Evolutionary conservation across 768 basidiomycete species (phyloP).

Genomic region (Boletus eberwhitei): DNA sequence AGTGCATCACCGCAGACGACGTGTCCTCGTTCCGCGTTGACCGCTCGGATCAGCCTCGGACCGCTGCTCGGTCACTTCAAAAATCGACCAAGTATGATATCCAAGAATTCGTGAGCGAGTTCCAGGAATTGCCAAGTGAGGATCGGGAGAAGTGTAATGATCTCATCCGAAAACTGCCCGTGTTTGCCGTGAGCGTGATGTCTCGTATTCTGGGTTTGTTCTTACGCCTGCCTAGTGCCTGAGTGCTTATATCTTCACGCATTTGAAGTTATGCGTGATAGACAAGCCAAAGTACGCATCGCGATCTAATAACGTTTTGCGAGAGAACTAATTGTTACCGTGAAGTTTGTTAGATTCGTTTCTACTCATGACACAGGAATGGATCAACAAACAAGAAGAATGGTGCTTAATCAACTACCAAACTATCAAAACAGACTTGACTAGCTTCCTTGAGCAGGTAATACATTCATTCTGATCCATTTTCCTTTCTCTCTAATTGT

Average conservation of each 20-base stretch:
- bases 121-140: constrained; percentile 6
- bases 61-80: constrained; percentile 15
- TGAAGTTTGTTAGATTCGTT: constrained; percentile 20
- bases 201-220: not conserved
- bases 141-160: constrained; percentile 18
- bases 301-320: not conserved
- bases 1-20: constrained; percentile 23
- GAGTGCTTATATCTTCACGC: constrained; percentile 23
- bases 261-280: constrained; percentile 22
- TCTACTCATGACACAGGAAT: constrained; percentile 12
- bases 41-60: constrained; percentile 24
- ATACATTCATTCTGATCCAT: not conserved
- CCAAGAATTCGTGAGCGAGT: constrained; percentile 16
- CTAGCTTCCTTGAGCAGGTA: constrained; percentile 13
- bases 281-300: constrained; percentile 15
- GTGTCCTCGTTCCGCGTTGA: constrained; percentile 22
- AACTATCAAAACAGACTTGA: constrained; percentile 14
- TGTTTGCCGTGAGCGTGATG: constrained; percentile 18
- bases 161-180: constrained; percentile 16
- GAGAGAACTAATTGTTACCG: not conserved
- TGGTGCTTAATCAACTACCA: constrained; percentile 27
- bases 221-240: constrained; percentile 14
- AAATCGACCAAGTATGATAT: constrained; percentile 23
- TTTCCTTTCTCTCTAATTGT: not conserved
- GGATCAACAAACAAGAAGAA: constrained; percentile 16